A percentile compares a stretch with the other conserved stretches of the same genome.
Evolutionary conservation across 768 basidiomycete genomes (phyloP).

Genomic region (Macrolepiota albuminosa): DNA sequence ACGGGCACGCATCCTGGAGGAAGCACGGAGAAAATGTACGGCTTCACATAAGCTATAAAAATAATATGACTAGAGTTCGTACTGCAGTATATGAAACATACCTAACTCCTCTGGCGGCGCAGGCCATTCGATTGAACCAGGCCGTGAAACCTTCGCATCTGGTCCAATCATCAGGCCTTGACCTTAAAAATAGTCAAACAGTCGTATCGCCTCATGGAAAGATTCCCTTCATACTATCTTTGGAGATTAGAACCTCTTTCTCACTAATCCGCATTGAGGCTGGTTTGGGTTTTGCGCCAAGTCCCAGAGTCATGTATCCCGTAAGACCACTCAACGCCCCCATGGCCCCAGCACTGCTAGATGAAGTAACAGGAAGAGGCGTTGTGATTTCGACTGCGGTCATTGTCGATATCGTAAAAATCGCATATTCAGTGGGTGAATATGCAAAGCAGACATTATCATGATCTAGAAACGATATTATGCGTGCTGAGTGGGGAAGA

Average conservation of each 20-base stretch:
- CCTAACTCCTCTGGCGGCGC: conserved; percentile 80
- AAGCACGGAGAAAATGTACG: conserved; percentile 73
- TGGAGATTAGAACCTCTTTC: conserved; percentile 64
- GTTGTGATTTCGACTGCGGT: conserved; percentile 50
- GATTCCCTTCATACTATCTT: conserved; percentile 59
- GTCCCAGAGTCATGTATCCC: conserved; percentile 81
- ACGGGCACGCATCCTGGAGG: conserved; percentile 57
- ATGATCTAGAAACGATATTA: conserved; percentile 66
- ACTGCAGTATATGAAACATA: conserved; percentile 17
- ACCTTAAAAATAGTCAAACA: conserved; percentile 34
- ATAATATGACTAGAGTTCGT: background rate
- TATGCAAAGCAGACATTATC: conserved; percentile 72
- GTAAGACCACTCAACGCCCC: conserved; percentile 76
- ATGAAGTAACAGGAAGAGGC: conserved; percentile 39
- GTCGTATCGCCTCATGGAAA: background rate
- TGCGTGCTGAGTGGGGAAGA: conserved; percentile 88
- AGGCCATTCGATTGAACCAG: conserved; percentile 61
- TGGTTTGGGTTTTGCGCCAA: conserved; percentile 72
- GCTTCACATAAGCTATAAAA: conserved; percentile 59
- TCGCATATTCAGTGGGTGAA: conserved; percentile 69
- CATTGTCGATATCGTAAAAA: conserved; percentile 64
- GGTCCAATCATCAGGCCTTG: conserved; percentile 61
- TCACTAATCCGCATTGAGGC: conserved; percentile 50
- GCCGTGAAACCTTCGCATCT: conserved; percentile 50
- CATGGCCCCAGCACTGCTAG: conserved; percentile 49